Evolutionary conservation across 208 protist genomes (phyloP).

Genomic region (Crithidia acanthocephali): DNA sequence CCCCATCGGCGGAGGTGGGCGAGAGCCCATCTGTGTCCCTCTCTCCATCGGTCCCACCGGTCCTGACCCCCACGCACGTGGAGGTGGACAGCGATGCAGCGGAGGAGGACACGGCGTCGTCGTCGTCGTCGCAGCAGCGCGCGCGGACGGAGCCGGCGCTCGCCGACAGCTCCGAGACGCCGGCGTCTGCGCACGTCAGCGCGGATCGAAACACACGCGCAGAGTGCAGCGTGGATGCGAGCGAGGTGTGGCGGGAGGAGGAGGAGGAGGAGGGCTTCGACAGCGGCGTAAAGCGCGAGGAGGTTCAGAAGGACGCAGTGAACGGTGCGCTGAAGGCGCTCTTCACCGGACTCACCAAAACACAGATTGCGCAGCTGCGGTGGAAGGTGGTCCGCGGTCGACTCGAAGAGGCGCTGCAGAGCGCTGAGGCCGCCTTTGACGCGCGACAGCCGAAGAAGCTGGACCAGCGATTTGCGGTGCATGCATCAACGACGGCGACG

Average conservation of each 20-base stretch:
- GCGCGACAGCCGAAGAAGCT: background rate
- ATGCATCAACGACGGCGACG: background rate
- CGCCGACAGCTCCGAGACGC: constrained; percentile 10
- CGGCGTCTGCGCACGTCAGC: background rate
- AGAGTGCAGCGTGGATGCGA: background rate
- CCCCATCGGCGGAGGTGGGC: background rate
- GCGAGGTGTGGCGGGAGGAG: background rate
- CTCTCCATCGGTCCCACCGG: constrained; percentile 14
- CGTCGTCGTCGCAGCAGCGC: constrained; percentile 5
- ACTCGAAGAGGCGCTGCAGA: constrained; percentile 40
- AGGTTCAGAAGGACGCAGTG: constrained; percentile 21
- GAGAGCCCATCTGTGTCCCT: constrained; percentile 16
- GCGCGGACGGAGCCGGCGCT: constrained; percentile 21
- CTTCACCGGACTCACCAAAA: constrained; percentile 42
- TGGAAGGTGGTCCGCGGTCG: constrained; percentile 54
- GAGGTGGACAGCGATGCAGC: background rate
- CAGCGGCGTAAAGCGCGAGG: background rate
- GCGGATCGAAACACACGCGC: background rate
- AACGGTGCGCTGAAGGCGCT: constrained; percentile 40
- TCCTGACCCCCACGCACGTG: background rate
- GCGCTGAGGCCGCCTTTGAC: background rate
- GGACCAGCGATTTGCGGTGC: background rate
- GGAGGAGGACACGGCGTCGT: too few relatives aligned
- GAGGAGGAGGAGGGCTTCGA: background rate
- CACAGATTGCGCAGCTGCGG: constrained; percentile 56